phyloP scores from a whole-genome alignment of 495 filamentous ascomycete genomes.

The Articulospora tetracladia region DNA sequence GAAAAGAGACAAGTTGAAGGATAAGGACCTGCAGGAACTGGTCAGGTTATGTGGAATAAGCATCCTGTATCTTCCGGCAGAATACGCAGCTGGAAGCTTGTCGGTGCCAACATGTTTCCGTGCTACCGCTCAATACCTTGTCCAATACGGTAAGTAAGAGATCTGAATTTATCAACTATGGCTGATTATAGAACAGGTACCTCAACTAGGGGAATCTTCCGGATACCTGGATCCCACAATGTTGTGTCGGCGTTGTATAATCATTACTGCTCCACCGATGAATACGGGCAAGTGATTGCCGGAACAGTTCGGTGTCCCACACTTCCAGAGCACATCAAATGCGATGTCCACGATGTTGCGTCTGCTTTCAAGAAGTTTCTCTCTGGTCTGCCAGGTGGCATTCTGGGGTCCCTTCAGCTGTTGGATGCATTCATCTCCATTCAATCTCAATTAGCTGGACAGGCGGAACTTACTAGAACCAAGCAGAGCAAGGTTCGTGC shows the following conservation, averaged over 20 bases:
- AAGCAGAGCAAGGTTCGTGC: conserved; percentile 51
- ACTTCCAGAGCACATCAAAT: conserved; percentile 50
- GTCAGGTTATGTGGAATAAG: conserved; percentile 72
- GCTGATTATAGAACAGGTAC: conserved; percentile 12
- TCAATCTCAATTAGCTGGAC: conserved; percentile 47
- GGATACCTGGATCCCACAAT: conserved; percentile 55
- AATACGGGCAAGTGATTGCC: conserved; percentile 40
- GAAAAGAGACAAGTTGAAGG: conserved; percentile 55
- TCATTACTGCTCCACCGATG: conserved; percentile 53
- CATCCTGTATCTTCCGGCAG: conserved; percentile 59
- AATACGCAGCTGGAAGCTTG: conserved; percentile 60
- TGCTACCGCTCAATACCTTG: conserved; percentile 62
- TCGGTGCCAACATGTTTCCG: conserved; percentile 72
- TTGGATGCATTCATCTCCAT: conserved; percentile 66
- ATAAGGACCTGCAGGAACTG: conserved; percentile 58
- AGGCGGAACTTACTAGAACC: conserved; percentile 42
- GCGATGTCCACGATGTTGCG: conserved; percentile 63
- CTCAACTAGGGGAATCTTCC: conserved; percentile 48
- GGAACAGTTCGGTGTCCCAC: conserved; percentile 50
- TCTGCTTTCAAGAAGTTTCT: conserved; percentile 70
- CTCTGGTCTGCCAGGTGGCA: conserved; percentile 66
- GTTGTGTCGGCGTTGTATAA: conserved; percentile 55
- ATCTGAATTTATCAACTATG: neutral
- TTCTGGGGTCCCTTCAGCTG: conserved; percentile 63
- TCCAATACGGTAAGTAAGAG: conserved; percentile 55